A percentile compares a stretch with the other conserved stretches of the same genome.
phyloP scores from a whole-genome alignment of 2,329 filamentous ascomycete species.

The Colletotrichum sansevieriae region DNA sequence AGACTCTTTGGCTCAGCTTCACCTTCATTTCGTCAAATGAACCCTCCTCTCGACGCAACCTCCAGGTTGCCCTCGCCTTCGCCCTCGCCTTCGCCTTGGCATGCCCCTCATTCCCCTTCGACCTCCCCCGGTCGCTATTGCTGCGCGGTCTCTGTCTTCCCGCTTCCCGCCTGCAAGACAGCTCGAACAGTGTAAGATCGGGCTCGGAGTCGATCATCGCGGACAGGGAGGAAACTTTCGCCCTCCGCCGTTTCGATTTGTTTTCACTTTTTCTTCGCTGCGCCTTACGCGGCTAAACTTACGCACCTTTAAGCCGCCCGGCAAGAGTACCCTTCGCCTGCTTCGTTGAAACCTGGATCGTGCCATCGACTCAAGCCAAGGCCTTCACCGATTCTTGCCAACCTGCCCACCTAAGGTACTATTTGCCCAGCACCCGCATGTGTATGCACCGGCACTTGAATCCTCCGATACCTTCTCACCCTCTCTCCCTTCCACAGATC shows the following conservation, averaged over 20 bases:
- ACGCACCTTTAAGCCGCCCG: background rate
- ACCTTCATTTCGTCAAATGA: too few species aligned
- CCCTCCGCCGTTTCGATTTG: slow-evolving; percentile 16
- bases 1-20: too few species aligned
- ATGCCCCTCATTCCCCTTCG: background rate
- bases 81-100: background rate
- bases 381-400: background rate
- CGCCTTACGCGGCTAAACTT: slow-evolving; percentile 9
- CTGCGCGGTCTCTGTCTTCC: background rate
- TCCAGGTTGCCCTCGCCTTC: background rate
- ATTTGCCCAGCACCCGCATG: slow-evolving; percentile 2
- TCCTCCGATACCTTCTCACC: slow-evolving; percentile 2
- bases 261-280: slow-evolving; percentile 19
- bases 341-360: background rate
- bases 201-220: slow-evolving; percentile 1
- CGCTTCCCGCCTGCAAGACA: slow-evolving; percentile 1
- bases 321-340: background rate
- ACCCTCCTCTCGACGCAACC: background rate
- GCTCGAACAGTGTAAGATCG: background rate
- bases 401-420: too few species aligned
- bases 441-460: slow-evolving; percentile 10
- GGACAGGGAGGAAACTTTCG: slow-evolving; percentile 17
- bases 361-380: background rate
- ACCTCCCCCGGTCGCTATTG: too few species aligned
- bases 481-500: background rate